Evolutionary conservation across 1,139 yeast genomes (phyloP).

Genomic region (Entelexis sorbosivorans): DNA sequence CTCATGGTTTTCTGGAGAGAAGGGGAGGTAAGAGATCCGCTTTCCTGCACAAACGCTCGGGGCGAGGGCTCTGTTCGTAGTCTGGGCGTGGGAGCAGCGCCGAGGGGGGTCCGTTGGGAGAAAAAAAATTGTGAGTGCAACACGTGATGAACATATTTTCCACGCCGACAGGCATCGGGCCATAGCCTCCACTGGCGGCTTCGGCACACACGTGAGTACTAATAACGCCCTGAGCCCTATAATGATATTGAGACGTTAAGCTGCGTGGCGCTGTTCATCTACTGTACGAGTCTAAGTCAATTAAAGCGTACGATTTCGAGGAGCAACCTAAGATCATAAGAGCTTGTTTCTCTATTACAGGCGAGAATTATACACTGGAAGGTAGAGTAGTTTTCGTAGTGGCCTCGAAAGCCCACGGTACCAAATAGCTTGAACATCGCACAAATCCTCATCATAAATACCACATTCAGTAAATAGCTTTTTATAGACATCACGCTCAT

Average conservation of each 20-base stretch:
- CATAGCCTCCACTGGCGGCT: not conserved
- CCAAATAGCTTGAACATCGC: too few relatives aligned
- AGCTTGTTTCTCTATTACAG: too few relatives aligned
- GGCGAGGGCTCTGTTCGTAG: slow-evolving; percentile 7
- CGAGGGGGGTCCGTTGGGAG: slow-evolving; percentile 7
- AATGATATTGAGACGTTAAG: not conserved
- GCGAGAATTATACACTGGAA: too few relatives aligned
- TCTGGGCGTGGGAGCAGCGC: slow-evolving; percentile 3
- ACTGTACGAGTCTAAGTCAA: too few relatives aligned
- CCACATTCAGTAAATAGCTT: too few relatives aligned
- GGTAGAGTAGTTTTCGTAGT: too few relatives aligned
- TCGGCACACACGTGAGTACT: not conserved
- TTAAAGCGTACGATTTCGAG: too few relatives aligned
- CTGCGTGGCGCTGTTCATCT: too few relatives aligned
- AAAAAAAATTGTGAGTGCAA: not conserved
- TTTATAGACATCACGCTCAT: not conserved
- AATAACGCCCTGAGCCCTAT: not conserved
- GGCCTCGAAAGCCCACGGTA: too few relatives aligned
- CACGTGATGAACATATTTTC: not conserved
- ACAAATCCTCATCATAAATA: too few relatives aligned
- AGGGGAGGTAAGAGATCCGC: slow-evolving; percentile 9
- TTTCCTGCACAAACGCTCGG: slow-evolving; percentile 8
- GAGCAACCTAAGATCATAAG: too few relatives aligned
- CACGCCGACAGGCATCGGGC: not conserved
- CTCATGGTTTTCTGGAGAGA: slow-evolving; percentile 17